Conservation (phyloP, 2,329 filamentous ascomycete species). For the Emergomyces orientalis region DNA sequence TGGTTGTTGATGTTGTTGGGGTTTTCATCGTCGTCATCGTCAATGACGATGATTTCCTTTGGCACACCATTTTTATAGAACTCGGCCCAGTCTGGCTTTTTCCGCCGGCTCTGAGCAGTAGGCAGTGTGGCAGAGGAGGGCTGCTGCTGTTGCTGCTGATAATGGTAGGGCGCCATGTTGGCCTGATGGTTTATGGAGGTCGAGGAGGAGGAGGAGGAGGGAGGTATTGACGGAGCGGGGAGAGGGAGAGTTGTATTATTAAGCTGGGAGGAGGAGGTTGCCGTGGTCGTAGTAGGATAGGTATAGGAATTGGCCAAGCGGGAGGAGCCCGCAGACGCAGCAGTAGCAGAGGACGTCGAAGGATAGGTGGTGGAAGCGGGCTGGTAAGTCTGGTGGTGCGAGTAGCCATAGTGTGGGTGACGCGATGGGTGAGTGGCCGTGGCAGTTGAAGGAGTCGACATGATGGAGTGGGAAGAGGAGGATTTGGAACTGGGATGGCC, state of each 20-base stretch:
- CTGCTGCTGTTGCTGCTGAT: constrained; percentile 1
- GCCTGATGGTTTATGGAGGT: constrained; percentile 6
- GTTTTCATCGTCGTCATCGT: constrained; percentile 45
- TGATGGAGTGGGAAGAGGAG: constrained; percentile 28
- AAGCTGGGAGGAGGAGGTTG: constrained; percentile 20
- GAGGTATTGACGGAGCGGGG: constrained; percentile 6
- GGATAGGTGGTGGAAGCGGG: constrained; percentile 45
- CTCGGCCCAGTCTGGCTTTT: constrained; percentile 60
- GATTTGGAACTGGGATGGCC: neutral
- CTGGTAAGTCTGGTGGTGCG: constrained; percentile 48
- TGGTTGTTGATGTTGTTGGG: constrained; percentile 19
- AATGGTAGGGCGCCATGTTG: constrained; percentile 9
- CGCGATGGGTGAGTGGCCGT: constrained; percentile 63
- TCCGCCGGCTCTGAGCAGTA: constrained; percentile 16
- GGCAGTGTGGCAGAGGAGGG: constrained; percentile 13
- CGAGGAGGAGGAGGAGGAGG: neutral
- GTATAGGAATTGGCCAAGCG: constrained; percentile 37
- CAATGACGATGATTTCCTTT: constrained; percentile 77
- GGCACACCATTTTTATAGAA: constrained; percentile 79
- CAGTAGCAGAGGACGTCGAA: constrained; percentile 33
- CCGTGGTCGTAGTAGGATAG: constrained; percentile 27
- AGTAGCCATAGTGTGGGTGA: constrained; percentile 55
- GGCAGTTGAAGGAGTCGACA: constrained; percentile 75
- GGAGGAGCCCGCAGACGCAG: constrained; percentile 21
- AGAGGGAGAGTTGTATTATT: constrained; percentile 10